phyloP scores from a whole-genome alignment of 1,139 yeast species.

The Candida sp. region DNA sequence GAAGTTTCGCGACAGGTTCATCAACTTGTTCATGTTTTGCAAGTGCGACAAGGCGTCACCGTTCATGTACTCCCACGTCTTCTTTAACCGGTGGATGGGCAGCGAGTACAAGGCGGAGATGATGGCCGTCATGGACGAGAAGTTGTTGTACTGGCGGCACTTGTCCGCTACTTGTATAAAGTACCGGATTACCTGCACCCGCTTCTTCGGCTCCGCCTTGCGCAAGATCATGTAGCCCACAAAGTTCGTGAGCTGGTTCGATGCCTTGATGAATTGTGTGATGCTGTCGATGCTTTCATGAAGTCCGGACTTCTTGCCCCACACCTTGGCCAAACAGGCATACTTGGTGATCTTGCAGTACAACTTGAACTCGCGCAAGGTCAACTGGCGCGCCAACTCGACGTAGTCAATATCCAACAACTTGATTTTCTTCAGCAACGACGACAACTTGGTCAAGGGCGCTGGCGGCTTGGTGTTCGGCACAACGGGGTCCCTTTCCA shows the following conservation, averaged over 20 bases:
- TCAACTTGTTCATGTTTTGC: constrained; percentile 76
- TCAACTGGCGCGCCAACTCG: constrained; percentile 85
- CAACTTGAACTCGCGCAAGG: constrained; percentile 74
- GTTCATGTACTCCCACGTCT: constrained; percentile 81
- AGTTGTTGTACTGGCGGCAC: constrained; percentile 79
- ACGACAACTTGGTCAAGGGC: constrained; percentile 40
- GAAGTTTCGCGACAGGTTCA: constrained; percentile 91
- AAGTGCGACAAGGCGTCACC: constrained; percentile 54
- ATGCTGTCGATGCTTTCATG: constrained; percentile 56
- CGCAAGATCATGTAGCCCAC: constrained; percentile 80
- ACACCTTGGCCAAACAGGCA: constrained; percentile 81
- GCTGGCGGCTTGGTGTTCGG: constrained; percentile 44
- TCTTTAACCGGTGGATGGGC: constrained; percentile 82
- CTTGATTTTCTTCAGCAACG: constrained; percentile 44
- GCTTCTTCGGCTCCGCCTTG: constrained; percentile 60
- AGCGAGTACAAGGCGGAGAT: constrained; percentile 89
- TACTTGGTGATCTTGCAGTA: constrained; percentile 71
- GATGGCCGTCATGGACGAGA: constrained; percentile 93
- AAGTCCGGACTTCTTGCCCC: constrained; percentile 73
- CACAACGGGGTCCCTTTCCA: constrained; percentile 34
- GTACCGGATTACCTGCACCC: constrained; percentile 74
- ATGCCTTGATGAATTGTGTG: constrained; percentile 71
- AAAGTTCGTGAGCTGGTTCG: constrained; percentile 88
- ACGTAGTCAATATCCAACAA: constrained; percentile 73
- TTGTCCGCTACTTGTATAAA: constrained; percentile 85